A percentile compares a stretch with the other conserved stretches of the same genome.
Evolutionary conservation across 148 eudicot genomes (phyloP).

Genomic region (Cornus controversa): DNA sequence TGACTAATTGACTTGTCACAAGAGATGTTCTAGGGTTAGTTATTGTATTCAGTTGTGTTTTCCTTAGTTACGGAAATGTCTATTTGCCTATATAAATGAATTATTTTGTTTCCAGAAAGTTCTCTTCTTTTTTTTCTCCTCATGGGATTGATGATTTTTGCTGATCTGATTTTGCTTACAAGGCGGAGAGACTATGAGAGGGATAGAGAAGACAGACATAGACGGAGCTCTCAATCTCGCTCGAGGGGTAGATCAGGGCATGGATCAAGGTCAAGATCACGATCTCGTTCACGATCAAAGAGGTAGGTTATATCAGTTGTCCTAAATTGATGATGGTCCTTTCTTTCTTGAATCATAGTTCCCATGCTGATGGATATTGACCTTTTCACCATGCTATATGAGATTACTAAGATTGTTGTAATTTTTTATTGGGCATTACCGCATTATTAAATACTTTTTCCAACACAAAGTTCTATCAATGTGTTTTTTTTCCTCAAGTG

Average conservation of each 20-base stretch:
- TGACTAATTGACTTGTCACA: not conserved
- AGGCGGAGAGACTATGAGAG: constrained; percentile 67
- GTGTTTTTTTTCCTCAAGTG: too few species aligned
- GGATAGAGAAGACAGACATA: constrained; percentile 66
- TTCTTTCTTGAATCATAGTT: not conserved
- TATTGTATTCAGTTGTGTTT: too few species aligned
- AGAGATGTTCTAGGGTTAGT: not conserved
- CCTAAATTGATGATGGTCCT: not conserved
- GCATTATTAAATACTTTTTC: not conserved
- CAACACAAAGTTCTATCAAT: not conserved
- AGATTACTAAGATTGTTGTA: not conserved
- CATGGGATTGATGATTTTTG: not conserved
- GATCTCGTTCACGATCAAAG: constrained; percentile 82
- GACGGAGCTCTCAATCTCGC: constrained; percentile 68
- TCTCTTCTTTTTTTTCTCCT: not conserved
- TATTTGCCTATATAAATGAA: too few species aligned
- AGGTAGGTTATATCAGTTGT: constrained; percentile 35
- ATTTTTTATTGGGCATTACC: not conserved
- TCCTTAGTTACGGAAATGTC: not conserved
- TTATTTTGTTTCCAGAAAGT: too few species aligned
- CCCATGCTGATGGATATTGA: not conserved
- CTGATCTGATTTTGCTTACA: constrained; percentile 20
- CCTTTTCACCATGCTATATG: not conserved
- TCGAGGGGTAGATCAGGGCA: constrained; percentile 69
- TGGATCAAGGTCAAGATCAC: constrained; percentile 73